These are phyloP conservation scores for Coniosporium tulheliwenetii DNA, from an alignment of 2,329 filamentous ascomycete genomes.

Conservation along the genomic window DNA sequence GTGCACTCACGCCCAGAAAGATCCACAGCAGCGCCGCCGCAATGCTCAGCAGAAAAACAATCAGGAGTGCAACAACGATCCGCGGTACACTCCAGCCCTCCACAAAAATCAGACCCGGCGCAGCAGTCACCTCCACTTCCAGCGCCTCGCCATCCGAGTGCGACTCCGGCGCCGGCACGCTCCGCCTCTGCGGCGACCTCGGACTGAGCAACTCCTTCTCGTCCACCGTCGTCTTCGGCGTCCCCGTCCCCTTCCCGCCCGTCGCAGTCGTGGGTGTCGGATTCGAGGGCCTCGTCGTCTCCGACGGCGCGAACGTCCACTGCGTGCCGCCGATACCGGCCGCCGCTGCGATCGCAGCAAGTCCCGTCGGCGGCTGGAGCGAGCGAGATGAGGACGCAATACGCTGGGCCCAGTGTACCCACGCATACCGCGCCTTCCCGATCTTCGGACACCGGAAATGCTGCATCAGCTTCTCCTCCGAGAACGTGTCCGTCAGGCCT, in stretches of 20 bases:
- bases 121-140: background rate
- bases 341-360: too few species aligned
- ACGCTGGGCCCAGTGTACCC: conserved; percentile 27
- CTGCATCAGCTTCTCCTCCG: conserved; percentile 21
- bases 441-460: conserved; percentile 16
- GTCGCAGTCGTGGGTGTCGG: background rate
- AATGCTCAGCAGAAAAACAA: conserved; percentile 13
- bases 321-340: too few species aligned
- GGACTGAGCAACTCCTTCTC: background rate
- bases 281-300: background rate
- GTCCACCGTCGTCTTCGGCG: background rate
- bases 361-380: background rate
- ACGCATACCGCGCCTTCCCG: conserved; percentile 22
- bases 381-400: conserved; percentile 9
- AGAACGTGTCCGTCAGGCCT: conserved; percentile 18
- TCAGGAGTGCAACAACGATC: conserved; percentile 12
- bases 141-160: background rate
- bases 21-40: conserved; percentile 18
- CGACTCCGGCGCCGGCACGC: background rate
- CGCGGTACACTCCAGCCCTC: conserved; percentile 15
- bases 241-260: background rate
- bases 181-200: background rate
- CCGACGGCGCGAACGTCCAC: too few species aligned
- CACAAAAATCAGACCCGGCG: conserved; percentile 19
- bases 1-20: conserved; percentile 15